Base-by-base conservation (phyloP, 2,329 filamentous ascomycete genomes). In the Tolypocladium pustulatum region DNA sequence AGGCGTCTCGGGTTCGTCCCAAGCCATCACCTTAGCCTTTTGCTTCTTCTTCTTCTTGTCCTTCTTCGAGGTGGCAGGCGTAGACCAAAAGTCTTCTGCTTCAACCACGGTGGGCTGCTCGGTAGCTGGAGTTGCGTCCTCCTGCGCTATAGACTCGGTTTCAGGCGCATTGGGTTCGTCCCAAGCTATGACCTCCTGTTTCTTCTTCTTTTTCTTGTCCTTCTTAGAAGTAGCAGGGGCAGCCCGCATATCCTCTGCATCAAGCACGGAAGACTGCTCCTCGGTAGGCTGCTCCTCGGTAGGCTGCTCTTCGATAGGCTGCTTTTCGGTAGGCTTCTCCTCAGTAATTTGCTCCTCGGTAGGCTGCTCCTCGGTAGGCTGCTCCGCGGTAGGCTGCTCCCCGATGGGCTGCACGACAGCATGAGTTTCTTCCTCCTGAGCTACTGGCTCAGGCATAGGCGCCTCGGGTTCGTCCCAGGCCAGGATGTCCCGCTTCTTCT, bases 11-110 rank as follows among this genome's bases (percentile, higher is more conserved):
- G 22, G 41, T 46, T 46, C 41, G 10, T 13, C 41, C 41, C 41
- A 46, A 46, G n/a, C 22, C 8, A n/a, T 17, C 10, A 43, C 37
- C 36, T 13, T 55, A 10, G 27, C 49, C 12, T 34, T 41, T 41
- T 40, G 20, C 36, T 54, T 55, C 5, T 55, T 58, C 5, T 55
- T 58, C 22, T 60, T 57, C 27, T 59, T 59, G 38, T 61, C 54
- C 25, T 59, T 57, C 49, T 60, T 59, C 2, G 55, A 57, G 34
- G 57, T 49, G n/a, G 43, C 6, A 43, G 56, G 59, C 12, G 41
- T 55, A 37, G 56, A 51, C 55, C n/a, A 57, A 22, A 46, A 12
- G 43, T 57, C 58, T 49, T 61, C 60, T 22, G 60, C 20, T 8
- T 60, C 58, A 40, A 40, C 53, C 38, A 17, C 38, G 3, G 8